Conservation (phyloP, 306 rosid genomes). For the Cucurbita argyrosperma region DNA sequence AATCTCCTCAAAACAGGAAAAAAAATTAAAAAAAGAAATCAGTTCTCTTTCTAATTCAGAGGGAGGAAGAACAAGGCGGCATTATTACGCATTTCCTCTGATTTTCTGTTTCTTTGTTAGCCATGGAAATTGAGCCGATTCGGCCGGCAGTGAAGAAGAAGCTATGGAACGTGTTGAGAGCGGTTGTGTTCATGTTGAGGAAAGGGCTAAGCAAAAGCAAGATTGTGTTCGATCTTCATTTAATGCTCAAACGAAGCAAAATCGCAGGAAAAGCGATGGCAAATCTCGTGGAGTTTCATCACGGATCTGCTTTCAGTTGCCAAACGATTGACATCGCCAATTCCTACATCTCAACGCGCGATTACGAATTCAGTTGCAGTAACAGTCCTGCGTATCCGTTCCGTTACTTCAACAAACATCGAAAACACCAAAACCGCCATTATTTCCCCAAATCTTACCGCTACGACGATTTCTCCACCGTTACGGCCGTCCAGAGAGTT, state of each 20-base stretch:
- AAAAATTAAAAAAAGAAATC: neutral
- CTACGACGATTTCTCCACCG: constrained; percentile 34
- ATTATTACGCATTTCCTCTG: neutral
- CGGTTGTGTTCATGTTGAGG: constrained; percentile 43
- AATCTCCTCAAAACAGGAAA: neutral
- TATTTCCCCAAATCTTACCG: constrained; percentile 16
- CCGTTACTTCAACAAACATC: constrained; percentile 12
- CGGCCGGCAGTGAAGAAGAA: constrained; percentile 43
- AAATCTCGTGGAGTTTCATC: constrained; percentile 30
- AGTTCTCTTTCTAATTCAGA: neutral
- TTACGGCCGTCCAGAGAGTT: constrained; percentile 36
- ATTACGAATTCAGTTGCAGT: constrained; percentile 93
- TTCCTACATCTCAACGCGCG: constrained; percentile 43
- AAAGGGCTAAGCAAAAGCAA: constrained; percentile 63
- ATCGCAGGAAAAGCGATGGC: constrained; percentile 52
- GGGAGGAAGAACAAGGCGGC: neutral
- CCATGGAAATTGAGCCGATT: constrained; percentile 47
- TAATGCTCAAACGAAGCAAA: constrained; percentile 55
- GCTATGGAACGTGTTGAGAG: constrained; percentile 41
- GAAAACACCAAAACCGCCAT: constrained; percentile 10
- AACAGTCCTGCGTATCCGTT: constrained; percentile 49
- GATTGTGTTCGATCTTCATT: constrained; percentile 27
- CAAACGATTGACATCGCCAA: constrained; percentile 28
- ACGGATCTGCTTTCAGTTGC: constrained; percentile 31
- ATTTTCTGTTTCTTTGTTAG: neutral